Base-by-base conservation (phyloP, 805 yeast genomes). In the Grigorovia transvaalensis region DNA sequence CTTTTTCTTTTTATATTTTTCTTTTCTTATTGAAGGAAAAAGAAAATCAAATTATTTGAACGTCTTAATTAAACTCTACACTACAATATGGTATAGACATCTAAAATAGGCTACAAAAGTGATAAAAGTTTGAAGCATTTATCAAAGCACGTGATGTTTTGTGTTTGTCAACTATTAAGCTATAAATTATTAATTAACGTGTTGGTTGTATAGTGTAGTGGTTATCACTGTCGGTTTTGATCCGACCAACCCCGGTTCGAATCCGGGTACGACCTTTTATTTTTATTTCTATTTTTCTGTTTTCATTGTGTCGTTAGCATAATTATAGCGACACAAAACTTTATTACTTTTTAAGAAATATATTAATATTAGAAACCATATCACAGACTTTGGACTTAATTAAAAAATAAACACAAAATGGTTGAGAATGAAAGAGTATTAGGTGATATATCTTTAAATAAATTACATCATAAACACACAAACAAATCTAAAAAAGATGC, bases 181-280 rank as follows among this genome's bases (percentile, higher is more conserved):
- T n/a, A n/a, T n/a, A n/a, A n/a, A n/a, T n/a, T n/a, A n/a, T n/a
- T n/a, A n/a, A n/a, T n/a, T n/a, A 23, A 23, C 27, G 27, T 23
- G 27, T 23, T 23, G 57, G 57, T 55, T 51, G 43, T 78, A 78
- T 81, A 79, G 85, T 80, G 85, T 81, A 81, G 85, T 79, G 85
- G 85, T 81, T 79, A 81, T 81, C 85, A 80, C 85, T 74, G 75
- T 79, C 79, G 85, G 85, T 81, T 81, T 78, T 81, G 85, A 81
- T 81, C 85, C 85, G 78, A 69, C 74, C 80, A 79, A 81, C 85
- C 84, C 85, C 85, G 80, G 85, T 81, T 81, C 86, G 85, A 81
- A 79, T 79, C 85, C 85, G 85, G 85, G 85, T 77, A 78, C 77
- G 85, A 80, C 84, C 85, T 80, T 55, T 56, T 52, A n/a, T n/a